Evolutionary conservation across 2,329 filamentous ascomycete species (phyloP), one percentile per base, ranked within the genome.

Genomic region (Neofusicoccum umdonicola): DNA sequence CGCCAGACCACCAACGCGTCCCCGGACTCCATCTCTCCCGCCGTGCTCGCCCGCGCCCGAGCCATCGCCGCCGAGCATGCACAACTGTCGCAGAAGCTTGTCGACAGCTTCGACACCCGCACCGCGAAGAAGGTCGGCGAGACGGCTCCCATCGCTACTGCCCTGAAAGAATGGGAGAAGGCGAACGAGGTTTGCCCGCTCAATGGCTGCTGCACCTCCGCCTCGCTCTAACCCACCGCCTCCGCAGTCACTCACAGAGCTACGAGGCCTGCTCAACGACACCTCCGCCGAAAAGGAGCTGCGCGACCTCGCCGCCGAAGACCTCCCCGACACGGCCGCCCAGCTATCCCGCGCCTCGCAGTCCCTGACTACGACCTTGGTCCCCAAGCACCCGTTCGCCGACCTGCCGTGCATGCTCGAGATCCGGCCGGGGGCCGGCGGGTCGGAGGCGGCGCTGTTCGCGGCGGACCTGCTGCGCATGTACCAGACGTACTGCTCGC

Each of bases 321-420:
- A 99, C 74, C 83, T 98, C 8, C 80, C 81, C n/a, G 77, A 84
- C 2, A 92, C 91, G 11, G 81, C 84, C 15, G 78, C 83, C 5
- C 82, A 85, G 65, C 84, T 97, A 27, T 82, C 84, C 2, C 74
- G 79, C 0, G 84, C 96, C 31, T 87, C 88, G 0, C 83, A 83
- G 42, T 86, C 85, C 41, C 84, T 99, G 48, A 92, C 92, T 31
- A 87, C 85, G 22, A 88, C 90, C 51, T 84, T 99, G 62, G 90
- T 96, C 15, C 95, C 95, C 0, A 87, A 88, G 45, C 93, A 99
- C 75, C 91, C 93, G 2, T 99, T 97, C 74, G 92, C 92, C 37
- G 86, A 92, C 67, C 85, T 98, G 70, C 92, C 93, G 62, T 98
- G 94, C 76, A 84, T 99, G 68, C 80, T 99, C 47, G 95, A 99